These are phyloP conservation scores for Stephanocyclus meneghinianus DNA, from an alignment of 352 stramenopile genomes.

Conservation along the genomic window DNA sequence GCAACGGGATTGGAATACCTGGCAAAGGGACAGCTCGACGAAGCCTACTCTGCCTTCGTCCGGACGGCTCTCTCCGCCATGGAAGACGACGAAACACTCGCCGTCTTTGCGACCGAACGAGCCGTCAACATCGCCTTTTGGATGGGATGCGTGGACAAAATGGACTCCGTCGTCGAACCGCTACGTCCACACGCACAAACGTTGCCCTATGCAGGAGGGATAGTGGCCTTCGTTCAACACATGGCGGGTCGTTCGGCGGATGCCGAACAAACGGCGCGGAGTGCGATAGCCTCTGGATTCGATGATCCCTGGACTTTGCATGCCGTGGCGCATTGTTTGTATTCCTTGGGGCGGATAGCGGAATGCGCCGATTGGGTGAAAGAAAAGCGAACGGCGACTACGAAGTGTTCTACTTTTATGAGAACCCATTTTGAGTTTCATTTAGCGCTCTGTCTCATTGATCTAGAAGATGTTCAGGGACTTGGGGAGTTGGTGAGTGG, in stretches of 20 bases:
- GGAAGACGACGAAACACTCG: background rate
- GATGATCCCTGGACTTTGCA: slow-evolving; percentile 1
- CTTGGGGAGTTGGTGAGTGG: background rate
- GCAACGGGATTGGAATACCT: background rate
- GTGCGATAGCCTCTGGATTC: background rate
- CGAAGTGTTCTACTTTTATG: background rate
- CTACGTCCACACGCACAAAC: background rate
- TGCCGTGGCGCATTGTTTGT: background rate
- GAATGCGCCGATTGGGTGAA: background rate
- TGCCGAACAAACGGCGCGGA: background rate
- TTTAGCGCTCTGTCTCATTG: background rate
- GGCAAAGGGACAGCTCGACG: background rate
- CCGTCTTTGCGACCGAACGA: background rate
- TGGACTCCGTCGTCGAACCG: background rate
- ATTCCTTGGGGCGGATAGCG: background rate
- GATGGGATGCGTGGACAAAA: background rate
- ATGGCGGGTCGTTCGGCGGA: background rate
- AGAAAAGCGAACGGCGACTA: background rate
- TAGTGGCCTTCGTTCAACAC: background rate
- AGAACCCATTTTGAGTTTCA: background rate
- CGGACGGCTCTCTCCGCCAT: background rate
- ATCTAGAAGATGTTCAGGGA: background rate
- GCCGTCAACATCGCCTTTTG: slow-evolving; percentile 1
- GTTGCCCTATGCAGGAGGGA: background rate
- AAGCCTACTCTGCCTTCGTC: background rate